These are phyloP conservation scores for Zelopaecilomyces penicillatus DNA, from an alignment of 2,329 filamentous ascomycete species.

Conservation along the genomic window DNA sequence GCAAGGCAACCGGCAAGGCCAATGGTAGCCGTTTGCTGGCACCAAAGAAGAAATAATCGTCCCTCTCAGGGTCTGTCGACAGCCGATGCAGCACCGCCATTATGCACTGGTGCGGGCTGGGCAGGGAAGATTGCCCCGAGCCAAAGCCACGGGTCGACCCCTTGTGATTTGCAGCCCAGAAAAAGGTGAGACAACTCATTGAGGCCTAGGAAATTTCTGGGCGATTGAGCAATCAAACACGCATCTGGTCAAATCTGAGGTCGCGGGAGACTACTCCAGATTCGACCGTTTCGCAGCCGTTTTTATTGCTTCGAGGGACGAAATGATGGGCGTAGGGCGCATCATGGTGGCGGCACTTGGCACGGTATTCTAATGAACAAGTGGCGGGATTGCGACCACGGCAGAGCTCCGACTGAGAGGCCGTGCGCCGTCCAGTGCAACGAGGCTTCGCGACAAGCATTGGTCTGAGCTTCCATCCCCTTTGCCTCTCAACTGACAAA, in stretches of 20 bases:
- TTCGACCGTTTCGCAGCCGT: too few relatives aligned
- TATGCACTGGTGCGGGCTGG: not conserved
- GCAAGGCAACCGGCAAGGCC: constrained; percentile 10
- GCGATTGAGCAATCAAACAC: not conserved
- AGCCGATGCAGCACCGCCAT: constrained; percentile 1
- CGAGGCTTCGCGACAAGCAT: not conserved
- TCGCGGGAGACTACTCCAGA: too few relatives aligned
- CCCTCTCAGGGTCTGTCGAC: constrained; percentile 10
- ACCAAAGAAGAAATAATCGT: constrained; percentile 21
- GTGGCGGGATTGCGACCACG: too few relatives aligned
- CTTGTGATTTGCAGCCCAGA: not conserved
- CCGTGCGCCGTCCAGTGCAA: not conserved
- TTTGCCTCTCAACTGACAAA: too few relatives aligned
- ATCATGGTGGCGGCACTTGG: too few relatives aligned
- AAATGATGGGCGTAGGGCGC: too few relatives aligned
- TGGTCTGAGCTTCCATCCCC: not conserved
- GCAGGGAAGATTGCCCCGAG: constrained; percentile 1
- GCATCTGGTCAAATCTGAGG: not conserved
- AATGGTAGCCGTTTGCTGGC: constrained; percentile 12
- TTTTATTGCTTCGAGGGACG: too few relatives aligned
- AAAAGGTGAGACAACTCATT: not conserved
- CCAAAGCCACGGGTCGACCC: not conserved
- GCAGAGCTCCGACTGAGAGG: not conserved
- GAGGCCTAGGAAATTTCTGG: not conserved
- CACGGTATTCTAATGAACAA: too few relatives aligned